Evolutionary conservation across 1,284 basidiomycete species (phyloP), one percentile per base, ranked within the genome.

Genomic region (Sanguinoderma infundibulare): DNA sequence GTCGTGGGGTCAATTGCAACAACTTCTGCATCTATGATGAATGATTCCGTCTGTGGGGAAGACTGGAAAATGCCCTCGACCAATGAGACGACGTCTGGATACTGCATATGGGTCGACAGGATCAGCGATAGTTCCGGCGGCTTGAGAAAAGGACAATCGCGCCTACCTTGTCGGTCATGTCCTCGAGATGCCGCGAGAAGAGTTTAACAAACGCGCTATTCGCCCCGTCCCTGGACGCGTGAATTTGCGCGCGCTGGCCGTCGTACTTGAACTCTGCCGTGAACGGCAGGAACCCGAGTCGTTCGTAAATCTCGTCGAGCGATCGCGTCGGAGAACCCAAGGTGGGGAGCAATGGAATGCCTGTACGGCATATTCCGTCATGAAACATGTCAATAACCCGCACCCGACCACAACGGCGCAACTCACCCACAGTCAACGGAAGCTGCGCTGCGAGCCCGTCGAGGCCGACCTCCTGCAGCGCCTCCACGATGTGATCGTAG

Each of bases 231-330:
- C 78, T 80, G 72, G 75, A 72, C 58, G 86, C 83, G 71, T 97
- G 95, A 35, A 96, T 92, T 70, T 97, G 95, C 60, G 86, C 92
- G 73, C 94, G 83, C 74, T 96, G 94, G 5, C 95, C 95, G 64
- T 96, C 95, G 73, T 95, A 95, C 74, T 97, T 96, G n/a, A 87
- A 92, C 75, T 97, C 95, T 2, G 91, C 92, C 87, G 75, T 95
- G 93, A 95, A 96, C 2, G 90, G 84, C 38, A 87, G 76, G 47
- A 81, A 78, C 14, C 83, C 85, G 20, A 96, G 79, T 34, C 89
- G 84, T 42, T 87, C 84, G 69, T 94, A 95, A 42, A 96, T 87
- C 68, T 95, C 94, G 55, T 89, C 84, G 47, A 98, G 78, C 38
- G 94, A 95, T 39, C 95, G 87, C 40, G 88, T 92, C 56, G 94